Percentiles rank a stretch among this genome's conserved stretches.
Conservation (phyloP, 305 asterid species). For the Plantago coronopus region DNA sequence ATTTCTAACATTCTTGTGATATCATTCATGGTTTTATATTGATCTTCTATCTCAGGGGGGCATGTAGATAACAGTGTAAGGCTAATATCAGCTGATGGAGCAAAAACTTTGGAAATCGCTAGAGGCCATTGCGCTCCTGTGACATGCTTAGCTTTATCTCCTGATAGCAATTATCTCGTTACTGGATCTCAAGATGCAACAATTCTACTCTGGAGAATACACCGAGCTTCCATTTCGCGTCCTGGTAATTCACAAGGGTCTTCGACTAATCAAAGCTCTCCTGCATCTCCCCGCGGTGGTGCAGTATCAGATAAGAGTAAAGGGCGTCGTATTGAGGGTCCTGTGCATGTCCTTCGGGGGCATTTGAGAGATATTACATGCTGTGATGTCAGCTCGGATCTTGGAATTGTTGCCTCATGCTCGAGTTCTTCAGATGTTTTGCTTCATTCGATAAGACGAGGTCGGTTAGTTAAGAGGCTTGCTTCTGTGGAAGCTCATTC, state of each 20-base stretch:
- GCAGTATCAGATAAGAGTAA: constrained; percentile 43
- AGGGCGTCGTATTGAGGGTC: constrained; percentile 79
- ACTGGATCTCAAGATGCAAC: constrained; percentile 91
- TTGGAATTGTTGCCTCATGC: constrained; percentile 89
- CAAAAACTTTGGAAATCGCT: constrained; percentile 90
- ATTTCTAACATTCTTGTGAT: constrained; percentile 7
- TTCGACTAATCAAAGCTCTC: constrained; percentile 53
- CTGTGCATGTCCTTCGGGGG: constrained; percentile 88
- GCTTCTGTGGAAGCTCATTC: constrained; percentile 76
- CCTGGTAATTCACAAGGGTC: constrained; percentile 49
- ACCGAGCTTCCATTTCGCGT: constrained; percentile 45
- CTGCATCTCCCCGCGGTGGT: constrained; percentile 42
- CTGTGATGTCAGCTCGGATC: constrained; percentile 87
- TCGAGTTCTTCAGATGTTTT: constrained; percentile 72
- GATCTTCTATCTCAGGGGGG: constrained; percentile 59
- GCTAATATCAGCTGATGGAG: constrained; percentile 90
- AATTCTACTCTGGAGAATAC: constrained; percentile 86
- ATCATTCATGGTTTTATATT: constrained; percentile 16
- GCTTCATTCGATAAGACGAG: constrained; percentile 82
- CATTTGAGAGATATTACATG: constrained; percentile 79
- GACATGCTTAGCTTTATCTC: constrained; percentile 75
- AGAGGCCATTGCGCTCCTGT: constrained; percentile 97
- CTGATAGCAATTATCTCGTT: constrained; percentile 83
- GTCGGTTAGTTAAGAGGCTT: constrained; percentile 75
- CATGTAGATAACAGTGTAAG: constrained; percentile 90